Evolutionary conservation across 768 basidiomycete genomes (phyloP).

Genomic region (Boletus rubropictus): DNA sequence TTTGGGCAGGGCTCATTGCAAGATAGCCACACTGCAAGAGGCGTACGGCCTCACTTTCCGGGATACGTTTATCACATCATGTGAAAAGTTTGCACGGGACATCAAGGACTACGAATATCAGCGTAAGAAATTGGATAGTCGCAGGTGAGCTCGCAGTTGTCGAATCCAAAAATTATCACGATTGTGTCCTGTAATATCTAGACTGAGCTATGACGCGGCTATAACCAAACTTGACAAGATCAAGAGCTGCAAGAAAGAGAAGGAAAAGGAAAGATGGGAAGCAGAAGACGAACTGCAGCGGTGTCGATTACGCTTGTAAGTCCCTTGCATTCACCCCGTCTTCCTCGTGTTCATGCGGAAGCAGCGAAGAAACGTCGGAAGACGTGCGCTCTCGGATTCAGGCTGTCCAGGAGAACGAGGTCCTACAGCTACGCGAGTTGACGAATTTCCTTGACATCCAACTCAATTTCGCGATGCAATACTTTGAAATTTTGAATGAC

Average conservation of each 20-base stretch:
- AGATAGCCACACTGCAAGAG: conserved; percentile 80
- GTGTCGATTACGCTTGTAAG: conserved; percentile 72
- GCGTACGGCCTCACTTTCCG: conserved; percentile 66
- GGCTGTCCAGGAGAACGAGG: conserved; percentile 75
- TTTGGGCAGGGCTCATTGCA: conserved; percentile 80
- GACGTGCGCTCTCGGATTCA: conserved; percentile 79
- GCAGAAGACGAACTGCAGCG: conserved; percentile 77
- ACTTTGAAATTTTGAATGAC: conserved; percentile 67
- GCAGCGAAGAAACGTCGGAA: conserved; percentile 80
- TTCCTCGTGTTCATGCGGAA: conserved; percentile 7
- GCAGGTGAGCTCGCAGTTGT: conserved; percentile 46
- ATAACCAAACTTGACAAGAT: conserved; percentile 61
- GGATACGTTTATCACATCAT: conserved; percentile 65
- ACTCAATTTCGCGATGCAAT: conserved; percentile 65
- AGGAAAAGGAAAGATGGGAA: conserved; percentile 64
- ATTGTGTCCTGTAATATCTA: conserved; percentile 22
- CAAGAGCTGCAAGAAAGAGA: conserved; percentile 73
- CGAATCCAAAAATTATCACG: neutral
- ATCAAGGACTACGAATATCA: conserved; percentile 79
- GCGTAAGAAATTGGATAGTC: conserved; percentile 82
- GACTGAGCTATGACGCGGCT: conserved; percentile 75
- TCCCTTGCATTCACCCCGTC: conserved; percentile 1
- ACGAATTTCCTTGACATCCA: conserved; percentile 68
- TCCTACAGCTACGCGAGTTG: conserved; percentile 64
- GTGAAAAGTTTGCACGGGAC: conserved; percentile 60